Conservation (phyloP, 225 moss, liverwort and hornwort genomes). For the Climacium dendroides region DNA sequence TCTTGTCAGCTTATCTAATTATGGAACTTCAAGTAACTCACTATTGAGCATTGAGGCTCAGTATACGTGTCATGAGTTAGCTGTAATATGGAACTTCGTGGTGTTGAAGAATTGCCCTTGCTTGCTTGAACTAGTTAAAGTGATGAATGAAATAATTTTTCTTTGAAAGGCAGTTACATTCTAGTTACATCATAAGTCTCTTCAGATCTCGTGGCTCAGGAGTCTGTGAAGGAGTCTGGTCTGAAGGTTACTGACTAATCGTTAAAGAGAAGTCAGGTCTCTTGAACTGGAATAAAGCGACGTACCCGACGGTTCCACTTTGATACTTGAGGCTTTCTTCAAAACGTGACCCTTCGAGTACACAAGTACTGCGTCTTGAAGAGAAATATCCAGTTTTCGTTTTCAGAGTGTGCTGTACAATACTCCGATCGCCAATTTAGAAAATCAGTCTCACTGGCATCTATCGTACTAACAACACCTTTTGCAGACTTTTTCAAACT, state of each 20-base stretch:
- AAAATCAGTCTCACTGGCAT: not conserved
- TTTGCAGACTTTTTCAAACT: not conserved
- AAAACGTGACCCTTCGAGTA: not conserved
- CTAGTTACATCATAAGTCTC: not conserved
- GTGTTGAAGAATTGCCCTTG: not conserved
- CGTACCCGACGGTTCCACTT: not conserved
- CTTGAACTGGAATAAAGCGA: not conserved
- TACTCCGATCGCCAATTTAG: not conserved
- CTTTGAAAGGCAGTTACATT: not conserved
- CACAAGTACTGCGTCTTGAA: not conserved
- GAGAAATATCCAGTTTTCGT: not conserved
- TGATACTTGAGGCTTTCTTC: not conserved
- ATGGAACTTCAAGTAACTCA: not conserved
- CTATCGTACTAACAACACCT: not conserved
- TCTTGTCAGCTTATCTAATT: not conserved
- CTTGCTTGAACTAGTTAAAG: not conserved
- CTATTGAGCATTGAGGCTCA: not conserved
- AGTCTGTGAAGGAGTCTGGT: not conserved
- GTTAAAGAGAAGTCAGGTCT: not conserved
- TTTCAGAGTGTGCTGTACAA: not conserved
- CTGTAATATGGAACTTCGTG: not conserved
- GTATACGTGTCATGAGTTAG: not conserved
- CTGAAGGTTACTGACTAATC: not conserved
- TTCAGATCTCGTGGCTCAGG: not conserved
- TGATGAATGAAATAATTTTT: not conserved